These are phyloP conservation scores for Tetraselmis striata DNA, from an alignment of 139 green algal genomes.

Conservation along the genomic window DNA sequence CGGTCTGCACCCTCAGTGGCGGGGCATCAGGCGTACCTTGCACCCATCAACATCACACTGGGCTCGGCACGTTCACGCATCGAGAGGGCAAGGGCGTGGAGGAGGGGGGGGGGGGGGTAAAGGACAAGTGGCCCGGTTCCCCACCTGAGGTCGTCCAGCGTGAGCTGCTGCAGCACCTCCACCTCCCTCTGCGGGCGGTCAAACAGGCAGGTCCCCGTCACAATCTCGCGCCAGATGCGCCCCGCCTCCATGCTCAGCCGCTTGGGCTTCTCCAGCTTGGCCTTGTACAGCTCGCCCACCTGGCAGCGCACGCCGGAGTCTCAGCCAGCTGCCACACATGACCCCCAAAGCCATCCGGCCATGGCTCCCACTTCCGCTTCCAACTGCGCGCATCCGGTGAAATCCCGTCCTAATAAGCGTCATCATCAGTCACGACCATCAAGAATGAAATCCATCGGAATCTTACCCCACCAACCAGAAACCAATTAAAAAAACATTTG, in stretches of 20 bases:
- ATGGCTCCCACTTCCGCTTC: no score
- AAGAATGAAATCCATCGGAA: no score
- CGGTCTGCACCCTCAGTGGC: neutral
- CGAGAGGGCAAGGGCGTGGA: slow-evolving; percentile 19
- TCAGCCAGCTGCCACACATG: neutral
- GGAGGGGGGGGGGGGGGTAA: no score
- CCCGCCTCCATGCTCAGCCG: slow-evolving; percentile 40
- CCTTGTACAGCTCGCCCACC: slow-evolving; percentile 66
- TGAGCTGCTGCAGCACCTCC: slow-evolving; percentile 42
- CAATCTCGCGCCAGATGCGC: slow-evolving; percentile 51
- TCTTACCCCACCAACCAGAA: no score
- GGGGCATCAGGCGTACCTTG: neutral
- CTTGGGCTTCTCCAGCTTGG: slow-evolving; percentile 79
- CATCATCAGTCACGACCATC: no score
- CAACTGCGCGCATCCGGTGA: no score
- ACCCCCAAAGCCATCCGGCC: neutral
- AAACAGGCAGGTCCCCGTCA: slow-evolving; percentile 37
- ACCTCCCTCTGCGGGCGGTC: slow-evolving; percentile 49
- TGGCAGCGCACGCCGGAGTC: slow-evolving; percentile 1
- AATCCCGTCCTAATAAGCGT: no score
- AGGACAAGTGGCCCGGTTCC: no score
- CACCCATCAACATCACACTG: neutral
- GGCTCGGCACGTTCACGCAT: neutral
- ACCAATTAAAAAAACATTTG: no score
- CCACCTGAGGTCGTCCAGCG: slow-evolving; percentile 36